Evolutionary conservation across 305 asterid genomes (phyloP), one percentile per base, ranked within the genome.

Genomic region (Stenogyne calaminthoides): DNA sequence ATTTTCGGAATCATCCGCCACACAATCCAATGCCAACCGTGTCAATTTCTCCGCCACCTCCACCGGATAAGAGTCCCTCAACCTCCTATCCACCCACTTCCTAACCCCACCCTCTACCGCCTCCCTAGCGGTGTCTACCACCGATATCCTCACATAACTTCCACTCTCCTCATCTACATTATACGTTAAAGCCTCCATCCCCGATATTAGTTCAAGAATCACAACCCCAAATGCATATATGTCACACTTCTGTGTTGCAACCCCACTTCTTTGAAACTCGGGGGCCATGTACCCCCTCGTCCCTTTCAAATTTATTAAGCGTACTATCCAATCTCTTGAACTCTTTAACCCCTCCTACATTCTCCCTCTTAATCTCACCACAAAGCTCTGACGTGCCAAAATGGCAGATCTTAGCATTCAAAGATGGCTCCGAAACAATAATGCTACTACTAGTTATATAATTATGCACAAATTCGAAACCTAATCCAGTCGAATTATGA

Each of bases 281-380:
- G 99, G 99, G 20, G 99, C 87, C 99, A 94, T 94, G 76, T 94
- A 94, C 63, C 99, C 99, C 64, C 92, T 78, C 7, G 93, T 94
- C 69, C 97, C 99, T 77, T 77, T 90, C 92, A 5, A 94, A 81
- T 59, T 94, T 94, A 69, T 75, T 80, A 2, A 52, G 55, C 80
- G 82, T 85, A 47, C 91, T 84, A 19, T 73, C 62, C 22, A 76
- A 73, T 77, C 82, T 75, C 69, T 77, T 81, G 0, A 71, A n/a
- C 16, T 78, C 84, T 20, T 66, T 79, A 18, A 8, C 7, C 11
- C 58, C 60, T 10, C 55, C 57, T 10, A 18, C 2, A 4, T 14
- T 60, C 5, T 77, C 83, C 7, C 78, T 80, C 54, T 11, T 68
- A 9, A 83, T 77, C 87, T 94, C 99, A 15, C 97, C 97, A 65